Evolutionary conservation across 306 rosid species (phyloP).

Genomic region (Alnus rubra): DNA sequence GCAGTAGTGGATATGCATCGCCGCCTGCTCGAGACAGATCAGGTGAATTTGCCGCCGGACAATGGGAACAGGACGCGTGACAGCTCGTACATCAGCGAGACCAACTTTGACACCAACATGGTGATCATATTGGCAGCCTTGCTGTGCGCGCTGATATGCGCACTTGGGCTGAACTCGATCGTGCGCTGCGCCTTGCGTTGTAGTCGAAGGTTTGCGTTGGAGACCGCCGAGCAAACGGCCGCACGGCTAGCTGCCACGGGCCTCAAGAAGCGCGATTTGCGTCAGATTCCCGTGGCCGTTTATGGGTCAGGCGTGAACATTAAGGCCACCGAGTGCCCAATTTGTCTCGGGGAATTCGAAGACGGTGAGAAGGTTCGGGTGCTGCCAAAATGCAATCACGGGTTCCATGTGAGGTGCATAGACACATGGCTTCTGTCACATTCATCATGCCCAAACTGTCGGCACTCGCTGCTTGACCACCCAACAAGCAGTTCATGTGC

Average conservation of each 20-base stretch:
- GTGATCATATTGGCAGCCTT: conserved; percentile 76
- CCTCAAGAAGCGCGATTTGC: conserved; percentile 53
- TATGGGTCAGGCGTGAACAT: conserved; percentile 49
- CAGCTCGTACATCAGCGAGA: conserved; percentile 34
- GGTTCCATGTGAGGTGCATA: conserved; percentile 78
- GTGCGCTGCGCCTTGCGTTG: conserved; percentile 59
- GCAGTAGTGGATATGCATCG: conserved; percentile 29
- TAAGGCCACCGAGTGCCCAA: conserved; percentile 77
- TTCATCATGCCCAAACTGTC: conserved; percentile 88
- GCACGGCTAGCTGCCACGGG: conserved; percentile 48
- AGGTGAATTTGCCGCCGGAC: conserved; percentile 35
- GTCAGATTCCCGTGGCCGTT: conserved; percentile 66
- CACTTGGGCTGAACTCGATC: conserved; percentile 73
- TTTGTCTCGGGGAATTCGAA: conserved; percentile 76
- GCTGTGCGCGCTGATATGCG: conserved; percentile 63
- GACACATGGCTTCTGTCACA: conserved; percentile 80
- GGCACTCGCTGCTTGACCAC: conserved; percentile 52
- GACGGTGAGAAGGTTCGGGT: conserved; percentile 69
- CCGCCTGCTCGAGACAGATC: conserved; percentile 35
- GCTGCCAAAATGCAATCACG: conserved; percentile 79
- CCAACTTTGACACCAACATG: conserved; percentile 80
- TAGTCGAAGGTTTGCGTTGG: conserved; percentile 43
- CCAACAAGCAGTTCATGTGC: neutral
- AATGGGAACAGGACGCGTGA: conserved; percentile 35
- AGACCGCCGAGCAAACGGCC: conserved; percentile 41